These are phyloP conservation scores for Helotiales sp. DNA, from an alignment of 2,329 filamentous ascomycete species.

Conservation along the genomic window DNA sequence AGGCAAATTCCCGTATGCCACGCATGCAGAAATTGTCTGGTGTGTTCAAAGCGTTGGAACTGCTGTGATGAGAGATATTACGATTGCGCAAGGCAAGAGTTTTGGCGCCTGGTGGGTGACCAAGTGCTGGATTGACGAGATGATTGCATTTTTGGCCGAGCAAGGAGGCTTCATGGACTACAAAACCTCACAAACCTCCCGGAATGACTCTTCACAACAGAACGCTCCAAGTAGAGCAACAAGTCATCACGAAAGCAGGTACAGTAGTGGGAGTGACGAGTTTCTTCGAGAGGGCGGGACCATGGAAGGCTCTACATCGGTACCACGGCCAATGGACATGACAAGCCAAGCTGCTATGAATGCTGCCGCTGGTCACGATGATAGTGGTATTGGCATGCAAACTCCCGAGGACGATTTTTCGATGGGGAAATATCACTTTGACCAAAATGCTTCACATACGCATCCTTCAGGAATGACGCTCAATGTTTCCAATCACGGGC, in stretches of 20 bases:
- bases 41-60: constrained; percentile 76
- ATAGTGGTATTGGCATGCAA: constrained; percentile 73
- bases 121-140: constrained; percentile 94
- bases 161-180: constrained; percentile 83
- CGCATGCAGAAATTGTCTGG: constrained; percentile 71
- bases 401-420: constrained; percentile 66
- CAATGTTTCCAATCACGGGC: constrained; percentile 18
- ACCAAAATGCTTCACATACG: constrained; percentile 19
- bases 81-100: constrained; percentile 73
- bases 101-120: constrained; percentile 95
- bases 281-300: constrained; percentile 28
- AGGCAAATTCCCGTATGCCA: constrained; percentile 70
- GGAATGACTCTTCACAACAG: constrained; percentile 24
- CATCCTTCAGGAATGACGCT: constrained; percentile 24
- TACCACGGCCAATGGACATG: constrained; percentile 34
- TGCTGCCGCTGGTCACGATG: constrained; percentile 58
- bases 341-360: constrained; percentile 48
- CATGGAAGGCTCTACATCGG: constrained; percentile 22
- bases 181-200: constrained; percentile 42
- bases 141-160: constrained; percentile 86
- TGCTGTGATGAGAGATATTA: constrained; percentile 78
- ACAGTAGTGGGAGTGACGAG: constrained; percentile 35
- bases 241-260: constrained; percentile 31
- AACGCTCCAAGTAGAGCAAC: constrained; percentile 21
- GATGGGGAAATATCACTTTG: constrained; percentile 57